Base-by-base conservation (phyloP, 495 filamentous ascomycete species). In the Cercophora newfieldiana region DNA sequence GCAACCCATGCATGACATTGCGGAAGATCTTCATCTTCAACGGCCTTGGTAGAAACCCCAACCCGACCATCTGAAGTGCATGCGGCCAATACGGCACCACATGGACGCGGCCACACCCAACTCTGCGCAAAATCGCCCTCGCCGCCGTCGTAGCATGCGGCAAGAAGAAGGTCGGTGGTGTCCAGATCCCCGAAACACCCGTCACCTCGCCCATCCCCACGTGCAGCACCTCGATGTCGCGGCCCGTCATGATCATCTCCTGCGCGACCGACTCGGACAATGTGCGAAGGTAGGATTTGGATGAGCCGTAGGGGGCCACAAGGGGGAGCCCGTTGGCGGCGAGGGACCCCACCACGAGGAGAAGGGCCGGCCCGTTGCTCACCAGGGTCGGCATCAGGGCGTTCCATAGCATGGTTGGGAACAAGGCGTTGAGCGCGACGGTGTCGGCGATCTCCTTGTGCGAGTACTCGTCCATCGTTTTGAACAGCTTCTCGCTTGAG, bases 21-120 rank as follows among this genome's bases (percentile, higher is more conserved):
- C 22, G 19, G 14, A 55, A 47, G 5, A 28, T 1, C 14, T 8
- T 31, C 28, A 33, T 28, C 47, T 30, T 50, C 25, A 50, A 12
- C 59, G 44, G 19, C 37, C 44, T 14, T 24, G 59, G 59, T 24
- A 62, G 12, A 22, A 51, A 24, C 24, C 18, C 24, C 3, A 25
- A 29, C 37, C 25, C 8, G 12, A 21, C 24, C 7, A 19, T 25
- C 78, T 68, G 55, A 48, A 77, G 24, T 19, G 72, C 69, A 14
- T 76, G 74, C 31, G 71, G 65, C 69, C 69, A 74, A 26, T 74
- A 70, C 28, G 74, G 71, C 14, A 72, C 68, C 24, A 74, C 66
- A 25, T 60, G 56, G 10, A 55, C 28, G 44, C 60, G 33, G 16
- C 68, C 70, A 64, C 72, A 75, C 5, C 76, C 77, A 47, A 73